Percentiles rank a stretch among this genome's conserved stretches.
Conservation (phyloP, 1,139 yeast genomes). For the Ogataea hybrid region DNA sequence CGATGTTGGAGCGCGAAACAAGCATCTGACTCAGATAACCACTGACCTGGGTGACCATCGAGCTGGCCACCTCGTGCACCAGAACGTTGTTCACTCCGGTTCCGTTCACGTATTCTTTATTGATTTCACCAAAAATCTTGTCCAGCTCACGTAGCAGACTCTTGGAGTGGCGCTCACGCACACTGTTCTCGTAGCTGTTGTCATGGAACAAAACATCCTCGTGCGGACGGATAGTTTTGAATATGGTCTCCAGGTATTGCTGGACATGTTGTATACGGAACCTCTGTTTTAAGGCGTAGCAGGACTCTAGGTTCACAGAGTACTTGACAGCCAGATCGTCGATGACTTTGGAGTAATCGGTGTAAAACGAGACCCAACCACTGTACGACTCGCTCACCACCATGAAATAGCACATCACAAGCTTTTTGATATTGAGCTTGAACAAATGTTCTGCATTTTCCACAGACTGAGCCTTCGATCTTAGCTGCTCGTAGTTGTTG, state of each 20-base stretch:
- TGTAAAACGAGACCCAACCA: slow-evolving; percentile 27
- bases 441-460: slow-evolving; percentile 23
- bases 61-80: slow-evolving; percentile 17
- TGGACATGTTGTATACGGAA: slow-evolving; percentile 14
- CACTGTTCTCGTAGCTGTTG: slow-evolving; percentile 14
- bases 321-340: slow-evolving; percentile 21
- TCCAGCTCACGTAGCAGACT: slow-evolving; percentile 10
- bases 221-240: slow-evolving; percentile 16
- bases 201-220: slow-evolving; percentile 19
- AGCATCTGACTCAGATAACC: slow-evolving; percentile 20
- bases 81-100: slow-evolving; percentile 21
- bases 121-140: slow-evolving; percentile 8
- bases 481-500: slow-evolving; percentile 16
- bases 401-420: slow-evolving; percentile 26
- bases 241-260: slow-evolving; percentile 8
- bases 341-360: slow-evolving; percentile 28
- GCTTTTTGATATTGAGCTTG: slow-evolving; percentile 25
- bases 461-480: slow-evolving; percentile 4
- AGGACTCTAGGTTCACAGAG: slow-evolving; percentile 19
- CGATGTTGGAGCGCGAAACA: slow-evolving; percentile 25
- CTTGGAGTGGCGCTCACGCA: slow-evolving; percentile 5
- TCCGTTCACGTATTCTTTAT: slow-evolving; percentile 8
- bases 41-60: slow-evolving; percentile 17
- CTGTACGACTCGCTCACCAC: slow-evolving; percentile 25
- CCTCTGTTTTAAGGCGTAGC: slow-evolving; percentile 22